Evolutionary conservation across 2,329 filamentous ascomycete genomes (phyloP).

Genomic region (Grosmannia clavigera): DNA sequence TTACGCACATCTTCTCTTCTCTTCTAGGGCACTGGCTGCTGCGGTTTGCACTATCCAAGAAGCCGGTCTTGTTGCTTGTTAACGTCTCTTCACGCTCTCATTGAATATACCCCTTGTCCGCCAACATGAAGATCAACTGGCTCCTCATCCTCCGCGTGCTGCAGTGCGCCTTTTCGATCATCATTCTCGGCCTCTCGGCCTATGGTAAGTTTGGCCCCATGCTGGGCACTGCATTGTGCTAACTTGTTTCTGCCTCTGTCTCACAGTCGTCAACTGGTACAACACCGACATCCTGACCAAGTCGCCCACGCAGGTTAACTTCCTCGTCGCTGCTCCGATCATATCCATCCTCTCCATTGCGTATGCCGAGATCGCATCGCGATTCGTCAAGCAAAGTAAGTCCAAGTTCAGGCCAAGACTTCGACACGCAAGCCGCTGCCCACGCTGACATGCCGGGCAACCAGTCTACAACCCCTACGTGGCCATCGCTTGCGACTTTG

Average conservation of each 20-base stretch:
- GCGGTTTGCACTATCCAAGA: constrained; percentile 5
- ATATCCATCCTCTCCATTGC: constrained; percentile 41
- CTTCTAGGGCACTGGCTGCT: constrained; percentile 18
- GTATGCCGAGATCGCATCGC: constrained; percentile 39
- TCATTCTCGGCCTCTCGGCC: constrained; percentile 34
- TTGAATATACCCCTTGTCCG: neutral
- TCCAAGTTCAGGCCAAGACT: neutral
- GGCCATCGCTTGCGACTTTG: constrained; percentile 34
- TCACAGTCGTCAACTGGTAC: constrained; percentile 47
- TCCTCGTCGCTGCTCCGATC: constrained; percentile 41
- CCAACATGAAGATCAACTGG: constrained; percentile 21
- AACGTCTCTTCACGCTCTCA: neutral
- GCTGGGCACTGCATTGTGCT: neutral
- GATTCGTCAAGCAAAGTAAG: constrained; percentile 30
- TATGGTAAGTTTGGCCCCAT: constrained; percentile 27
- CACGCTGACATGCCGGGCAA: neutral
- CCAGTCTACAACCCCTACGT: constrained; percentile 35
- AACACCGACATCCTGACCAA: constrained; percentile 38
- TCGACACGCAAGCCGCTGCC: too few relatives aligned
- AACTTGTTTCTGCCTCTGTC: constrained; percentile 1
- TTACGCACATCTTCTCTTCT: constrained; percentile 10
- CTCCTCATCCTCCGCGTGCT: constrained; percentile 31
- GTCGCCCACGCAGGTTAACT: constrained; percentile 45
- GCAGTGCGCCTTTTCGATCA: constrained; percentile 32
- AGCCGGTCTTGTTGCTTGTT: constrained; percentile 1